Percentiles rank a stretch among this genome's conserved stretches.
Evolutionary conservation across 805 yeast species (phyloP).

Genomic region (Pichia californica): DNA sequence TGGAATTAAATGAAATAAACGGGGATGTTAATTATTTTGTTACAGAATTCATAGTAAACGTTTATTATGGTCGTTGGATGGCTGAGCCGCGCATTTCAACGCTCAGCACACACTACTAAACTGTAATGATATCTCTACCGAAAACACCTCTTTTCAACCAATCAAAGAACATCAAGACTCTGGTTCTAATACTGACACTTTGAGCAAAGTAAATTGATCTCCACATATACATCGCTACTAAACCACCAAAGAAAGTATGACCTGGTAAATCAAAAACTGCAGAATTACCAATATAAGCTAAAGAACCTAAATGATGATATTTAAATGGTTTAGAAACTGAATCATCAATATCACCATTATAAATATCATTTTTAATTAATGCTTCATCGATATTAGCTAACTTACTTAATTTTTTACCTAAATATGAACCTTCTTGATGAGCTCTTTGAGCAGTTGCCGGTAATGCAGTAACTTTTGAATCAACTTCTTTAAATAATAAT

Average conservation of each 20-base stretch:
- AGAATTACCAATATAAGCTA: conserved; percentile 91
- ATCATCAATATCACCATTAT: conserved; percentile 32
- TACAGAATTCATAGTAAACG: too few relatives aligned
- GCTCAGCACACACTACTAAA: conserved; percentile 1
- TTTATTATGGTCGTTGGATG: too few relatives aligned
- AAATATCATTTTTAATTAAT: conserved; percentile 37
- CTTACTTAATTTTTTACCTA: conserved; percentile 64
- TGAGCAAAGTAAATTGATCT: conserved; percentile 87
- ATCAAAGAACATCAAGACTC: conserved; percentile 75
- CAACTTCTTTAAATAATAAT: conserved; percentile 51
- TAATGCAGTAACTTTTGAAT: conserved; percentile 62
- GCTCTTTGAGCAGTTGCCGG: conserved; percentile 99
- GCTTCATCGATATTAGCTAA: conserved; percentile 50
- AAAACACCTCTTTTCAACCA: conserved; percentile 84
- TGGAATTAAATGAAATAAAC: too few relatives aligned
- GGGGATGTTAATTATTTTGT: too few relatives aligned
- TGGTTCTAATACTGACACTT: conserved; percentile 85
- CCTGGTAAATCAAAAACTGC: conserved; percentile 90
- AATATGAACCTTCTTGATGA: conserved; percentile 82
- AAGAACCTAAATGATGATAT: conserved; percentile 84
- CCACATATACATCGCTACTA: conserved; percentile 93
- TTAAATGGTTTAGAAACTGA: conserved; percentile 54
- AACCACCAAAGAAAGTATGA: conserved; percentile 67
- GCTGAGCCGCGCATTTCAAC: background rate
- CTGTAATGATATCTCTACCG: conserved; percentile 61